Conservation (phyloP, 2,329 filamentous ascomycete genomes). For the Colletotrichum costaricense region DNA sequence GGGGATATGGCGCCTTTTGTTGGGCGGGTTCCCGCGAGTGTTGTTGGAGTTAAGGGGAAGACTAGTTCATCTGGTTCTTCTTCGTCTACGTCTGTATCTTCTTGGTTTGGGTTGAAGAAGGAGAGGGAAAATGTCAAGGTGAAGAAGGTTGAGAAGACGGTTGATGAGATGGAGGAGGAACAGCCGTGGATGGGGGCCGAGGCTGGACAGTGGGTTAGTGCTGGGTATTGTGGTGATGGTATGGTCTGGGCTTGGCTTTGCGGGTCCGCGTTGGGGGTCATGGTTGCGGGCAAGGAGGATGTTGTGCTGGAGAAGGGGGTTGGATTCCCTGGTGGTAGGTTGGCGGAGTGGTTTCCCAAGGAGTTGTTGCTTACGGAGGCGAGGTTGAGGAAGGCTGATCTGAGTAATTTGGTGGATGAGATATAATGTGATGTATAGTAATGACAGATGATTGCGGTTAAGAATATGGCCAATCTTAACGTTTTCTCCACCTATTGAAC, state of each 20-base stretch:
- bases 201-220: conserved; percentile 62
- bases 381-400: conserved; percentile 49
- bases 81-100: background rate
- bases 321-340: conserved; percentile 49
- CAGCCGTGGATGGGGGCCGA: conserved; percentile 7
- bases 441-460: background rate
- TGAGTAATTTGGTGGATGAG: conserved; percentile 48
- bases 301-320: conserved; percentile 42
- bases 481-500: background rate
- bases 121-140: background rate
- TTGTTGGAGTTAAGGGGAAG: conserved; percentile 40
- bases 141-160: background rate
- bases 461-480: background rate
- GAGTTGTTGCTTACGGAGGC: conserved; percentile 47
- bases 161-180: background rate
- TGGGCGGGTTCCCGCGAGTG: conserved; percentile 50
- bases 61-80: background rate
- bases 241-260: conserved; percentile 66
- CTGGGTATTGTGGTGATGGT: conserved; percentile 63
- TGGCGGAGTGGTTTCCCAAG: conserved; percentile 54
- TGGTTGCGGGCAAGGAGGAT: conserved; percentile 54
- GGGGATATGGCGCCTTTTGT: conserved; percentile 63
- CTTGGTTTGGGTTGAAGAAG: background rate
- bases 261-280: conserved; percentile 58
- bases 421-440: conserved; percentile 11